Percentiles rank a stretch among this genome's conserved stretches.
Evolutionary conservation across 2,329 filamentous ascomycete genomes (phyloP).

Genomic region (Coniochaeta hoffmannii): DNA sequence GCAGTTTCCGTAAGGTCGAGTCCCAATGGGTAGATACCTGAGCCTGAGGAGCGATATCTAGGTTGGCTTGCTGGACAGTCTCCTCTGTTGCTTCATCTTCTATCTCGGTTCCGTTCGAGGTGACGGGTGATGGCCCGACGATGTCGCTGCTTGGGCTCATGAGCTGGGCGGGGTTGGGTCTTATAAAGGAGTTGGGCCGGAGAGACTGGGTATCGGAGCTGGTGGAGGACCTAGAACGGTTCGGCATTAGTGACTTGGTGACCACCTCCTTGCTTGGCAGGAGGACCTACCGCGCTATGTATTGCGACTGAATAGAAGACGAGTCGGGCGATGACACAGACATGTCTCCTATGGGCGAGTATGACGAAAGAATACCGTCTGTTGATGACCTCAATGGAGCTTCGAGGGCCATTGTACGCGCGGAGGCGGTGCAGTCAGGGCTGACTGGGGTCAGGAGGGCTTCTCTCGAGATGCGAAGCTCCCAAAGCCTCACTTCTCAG

Average conservation of each 20-base stretch:
- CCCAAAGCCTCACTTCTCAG: neutral
- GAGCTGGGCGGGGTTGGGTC: constrained; percentile 40
- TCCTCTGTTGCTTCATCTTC: constrained; percentile 68
- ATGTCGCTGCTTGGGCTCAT: constrained; percentile 59
- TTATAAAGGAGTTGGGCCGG: constrained; percentile 42
- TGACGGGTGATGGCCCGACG: constrained; percentile 76
- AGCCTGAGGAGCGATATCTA: constrained; percentile 22
- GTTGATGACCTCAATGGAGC: constrained; percentile 57
- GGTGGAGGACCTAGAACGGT: constrained; percentile 36
- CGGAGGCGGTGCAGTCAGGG: neutral
- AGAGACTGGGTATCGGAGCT: constrained; percentile 39
- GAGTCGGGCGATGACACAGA: constrained; percentile 47
- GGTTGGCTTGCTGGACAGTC: constrained; percentile 29
- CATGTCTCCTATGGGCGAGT: constrained; percentile 48
- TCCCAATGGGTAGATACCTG: constrained; percentile 23
- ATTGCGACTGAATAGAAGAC: constrained; percentile 38
- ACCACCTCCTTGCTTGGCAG: constrained; percentile 6
- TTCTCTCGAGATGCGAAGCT: neutral
- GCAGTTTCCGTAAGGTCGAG: neutral
- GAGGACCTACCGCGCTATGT: constrained; percentile 42
- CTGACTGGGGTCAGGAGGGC: neutral
- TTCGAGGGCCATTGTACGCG: constrained; percentile 48
- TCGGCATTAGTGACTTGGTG: constrained; percentile 3
- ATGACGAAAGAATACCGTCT: constrained; percentile 46
- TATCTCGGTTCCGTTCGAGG: constrained; percentile 78